Percentiles rank a stretch among this genome's conserved stretches.
phyloP scores from a whole-genome alignment of 2,329 filamentous ascomycete species.

The Macrophomina phaseolina region DNA sequence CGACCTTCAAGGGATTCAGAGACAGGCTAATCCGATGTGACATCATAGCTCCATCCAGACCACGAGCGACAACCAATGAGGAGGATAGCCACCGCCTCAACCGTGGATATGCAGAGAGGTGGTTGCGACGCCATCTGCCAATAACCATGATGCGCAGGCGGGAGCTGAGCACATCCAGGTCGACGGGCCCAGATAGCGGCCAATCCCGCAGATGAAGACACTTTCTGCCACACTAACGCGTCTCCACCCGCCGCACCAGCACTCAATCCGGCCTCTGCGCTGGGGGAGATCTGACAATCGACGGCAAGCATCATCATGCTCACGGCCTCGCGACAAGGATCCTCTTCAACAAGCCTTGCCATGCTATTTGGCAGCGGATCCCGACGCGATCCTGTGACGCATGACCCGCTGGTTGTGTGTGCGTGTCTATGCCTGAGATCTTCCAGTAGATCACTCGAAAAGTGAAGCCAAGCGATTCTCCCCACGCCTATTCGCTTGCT shows the following conservation, averaged over 20 bases:
- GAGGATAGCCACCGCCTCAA: not conserved
- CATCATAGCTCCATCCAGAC: not conserved
- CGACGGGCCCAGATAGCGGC: conserved; percentile 7
- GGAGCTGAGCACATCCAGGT: not conserved
- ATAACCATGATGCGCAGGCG: not conserved
- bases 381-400: not conserved
- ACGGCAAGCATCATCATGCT: not conserved
- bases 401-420: not conserved
- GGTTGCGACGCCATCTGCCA: not conserved
- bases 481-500: not conserved
- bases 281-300: conserved; percentile 14
- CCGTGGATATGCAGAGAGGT: not conserved
- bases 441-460: not conserved
- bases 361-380: not conserved
- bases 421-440: not conserved
- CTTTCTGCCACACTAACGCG: not conserved
- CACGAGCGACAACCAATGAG: not conserved
- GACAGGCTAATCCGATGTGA: not conserved
- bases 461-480: not conserved
- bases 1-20: not conserved
- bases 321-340: not conserved
- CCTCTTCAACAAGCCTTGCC: not conserved
- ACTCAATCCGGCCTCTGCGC: not conserved
- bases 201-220: conserved; percentile 9
- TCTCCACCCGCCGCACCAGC: not conserved